Percentiles rank a stretch among this genome's conserved stretches.
phyloP scores from a whole-genome alignment of 257 asterid genomes.

The Solanum etuberosum region DNA sequence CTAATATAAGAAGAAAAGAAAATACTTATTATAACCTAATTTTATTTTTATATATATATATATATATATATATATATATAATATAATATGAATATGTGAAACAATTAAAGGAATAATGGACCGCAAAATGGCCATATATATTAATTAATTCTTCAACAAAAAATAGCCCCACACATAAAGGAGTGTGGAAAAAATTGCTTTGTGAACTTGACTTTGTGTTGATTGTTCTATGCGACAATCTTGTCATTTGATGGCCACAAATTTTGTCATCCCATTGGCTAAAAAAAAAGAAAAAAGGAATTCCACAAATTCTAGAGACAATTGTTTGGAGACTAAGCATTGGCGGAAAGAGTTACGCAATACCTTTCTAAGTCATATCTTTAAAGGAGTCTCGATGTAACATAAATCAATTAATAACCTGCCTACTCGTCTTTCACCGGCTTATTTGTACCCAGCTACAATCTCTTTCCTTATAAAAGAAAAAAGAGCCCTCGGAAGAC shows the following conservation, averaged over 20 bases:
- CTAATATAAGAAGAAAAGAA: not conserved
- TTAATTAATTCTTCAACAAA: not conserved
- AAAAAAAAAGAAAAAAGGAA: not conserved
- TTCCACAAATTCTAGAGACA: not conserved
- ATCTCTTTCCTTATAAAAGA: too few species aligned
- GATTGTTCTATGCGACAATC: not conserved
- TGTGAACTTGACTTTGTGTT: not conserved
- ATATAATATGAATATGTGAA: not conserved
- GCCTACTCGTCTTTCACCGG: too few species aligned
- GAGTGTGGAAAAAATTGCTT: not conserved
- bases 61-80: too few species aligned
- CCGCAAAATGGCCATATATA: not conserved
- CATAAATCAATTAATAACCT: not conserved
- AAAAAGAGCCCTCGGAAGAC: too few species aligned
- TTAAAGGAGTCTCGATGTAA: not conserved
- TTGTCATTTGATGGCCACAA: not conserved
- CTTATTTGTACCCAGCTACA: too few species aligned
- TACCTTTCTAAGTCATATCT: fast-evolving
- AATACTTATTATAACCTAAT: not conserved
- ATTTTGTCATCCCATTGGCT: not conserved
- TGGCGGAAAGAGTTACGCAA: not conserved
- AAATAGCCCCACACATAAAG: not conserved
- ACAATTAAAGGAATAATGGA: not conserved
- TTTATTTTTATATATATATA: not conserved
- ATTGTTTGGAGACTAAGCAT: too few species aligned